Percentiles rank a stretch among this genome's conserved stretches.
These are phyloP conservation scores for Aspergillus phoenicis DNA, from an alignment of 2,329 filamentous ascomycete genomes.

Conservation along the genomic window DNA sequence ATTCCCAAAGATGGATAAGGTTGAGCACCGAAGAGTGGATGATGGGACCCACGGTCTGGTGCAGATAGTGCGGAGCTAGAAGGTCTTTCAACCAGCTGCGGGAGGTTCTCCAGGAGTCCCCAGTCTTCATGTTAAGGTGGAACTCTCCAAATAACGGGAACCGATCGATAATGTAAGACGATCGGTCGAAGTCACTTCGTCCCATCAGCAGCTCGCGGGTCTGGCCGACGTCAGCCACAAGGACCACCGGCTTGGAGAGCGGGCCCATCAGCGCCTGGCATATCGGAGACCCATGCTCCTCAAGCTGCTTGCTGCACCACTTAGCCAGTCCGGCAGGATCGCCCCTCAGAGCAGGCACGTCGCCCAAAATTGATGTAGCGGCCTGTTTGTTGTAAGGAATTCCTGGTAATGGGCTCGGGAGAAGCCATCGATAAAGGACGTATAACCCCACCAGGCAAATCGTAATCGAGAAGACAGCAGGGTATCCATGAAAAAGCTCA, in stretches of 20 bases:
- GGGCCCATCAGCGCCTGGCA: conserved; percentile 54
- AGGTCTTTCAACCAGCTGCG: conserved; percentile 31
- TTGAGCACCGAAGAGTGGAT: conserved; percentile 8
- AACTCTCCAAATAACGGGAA: background rate
- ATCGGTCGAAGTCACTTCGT: conserved; percentile 26
- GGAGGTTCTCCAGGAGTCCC: background rate
- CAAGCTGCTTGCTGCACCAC: conserved; percentile 23
- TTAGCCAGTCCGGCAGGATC: background rate
- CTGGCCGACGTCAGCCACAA: conserved; percentile 37
- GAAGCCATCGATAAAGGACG: background rate
- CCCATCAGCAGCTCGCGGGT: conserved; percentile 21
- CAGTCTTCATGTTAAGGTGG: background rate
- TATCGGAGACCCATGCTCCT: conserved; percentile 40
- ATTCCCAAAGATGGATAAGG: conserved; percentile 35
- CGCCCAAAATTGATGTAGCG: background rate
- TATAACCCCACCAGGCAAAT: background rate
- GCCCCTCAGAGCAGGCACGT: background rate
- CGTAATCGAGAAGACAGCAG: no score
- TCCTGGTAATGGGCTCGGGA: conserved; percentile 1
- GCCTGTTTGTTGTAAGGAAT: background rate
- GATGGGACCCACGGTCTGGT: background rate
- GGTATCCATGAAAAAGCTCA: no score
- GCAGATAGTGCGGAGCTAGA: conserved; percentile 31
- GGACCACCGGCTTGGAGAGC: conserved; percentile 46
- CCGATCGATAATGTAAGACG: background rate